A percentile compares a stretch with the other conserved stretches of the same genome.
These are phyloP conservation scores for Candida taoyuanica DNA, from an alignment of 805 yeast species.

Conservation along the genomic window DNA sequence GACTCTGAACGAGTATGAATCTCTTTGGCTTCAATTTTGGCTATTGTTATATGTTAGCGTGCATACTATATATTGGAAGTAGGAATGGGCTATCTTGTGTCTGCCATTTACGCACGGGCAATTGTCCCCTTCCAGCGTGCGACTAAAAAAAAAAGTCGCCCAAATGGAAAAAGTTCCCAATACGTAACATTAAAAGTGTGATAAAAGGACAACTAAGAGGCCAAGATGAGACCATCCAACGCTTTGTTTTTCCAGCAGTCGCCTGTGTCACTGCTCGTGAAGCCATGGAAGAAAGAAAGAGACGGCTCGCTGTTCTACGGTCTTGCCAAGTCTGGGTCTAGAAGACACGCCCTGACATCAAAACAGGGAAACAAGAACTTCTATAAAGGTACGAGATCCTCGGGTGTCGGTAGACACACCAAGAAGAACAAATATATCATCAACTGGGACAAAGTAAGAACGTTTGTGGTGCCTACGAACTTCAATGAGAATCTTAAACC, in stretches of 20 bases:
- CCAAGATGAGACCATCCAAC: conserved; percentile 44
- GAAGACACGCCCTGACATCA: conserved; percentile 78
- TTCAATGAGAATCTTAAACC: conserved; percentile 55
- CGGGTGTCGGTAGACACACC: conserved; percentile 85
- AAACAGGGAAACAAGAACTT: conserved; percentile 92
- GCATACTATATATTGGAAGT: too few species aligned
- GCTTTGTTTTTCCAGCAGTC: conserved; percentile 45
- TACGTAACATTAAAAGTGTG: background rate
- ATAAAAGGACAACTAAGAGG: background rate
- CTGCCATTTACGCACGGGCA: conserved; percentile 6
- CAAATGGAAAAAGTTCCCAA: too few species aligned
- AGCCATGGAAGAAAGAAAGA: conserved; percentile 86
- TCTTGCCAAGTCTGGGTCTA: conserved; percentile 68
- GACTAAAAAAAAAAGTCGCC: too few species aligned
- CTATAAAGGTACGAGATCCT: conserved; percentile 95
- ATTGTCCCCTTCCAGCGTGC: too few species aligned
- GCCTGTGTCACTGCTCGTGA: conserved; percentile 45
- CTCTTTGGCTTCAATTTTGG: too few species aligned
- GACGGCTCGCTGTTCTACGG: conserved; percentile 89
- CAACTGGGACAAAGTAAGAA: conserved; percentile 82
- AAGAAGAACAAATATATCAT: conserved; percentile 69
- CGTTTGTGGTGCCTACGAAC: conserved; percentile 74
- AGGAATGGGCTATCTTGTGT: too few species aligned
- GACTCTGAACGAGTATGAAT: too few species aligned
- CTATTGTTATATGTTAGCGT: too few species aligned